Evolutionary conservation across 805 yeast species (phyloP).

Genomic region (Metschnikowia amazonensis): DNA sequence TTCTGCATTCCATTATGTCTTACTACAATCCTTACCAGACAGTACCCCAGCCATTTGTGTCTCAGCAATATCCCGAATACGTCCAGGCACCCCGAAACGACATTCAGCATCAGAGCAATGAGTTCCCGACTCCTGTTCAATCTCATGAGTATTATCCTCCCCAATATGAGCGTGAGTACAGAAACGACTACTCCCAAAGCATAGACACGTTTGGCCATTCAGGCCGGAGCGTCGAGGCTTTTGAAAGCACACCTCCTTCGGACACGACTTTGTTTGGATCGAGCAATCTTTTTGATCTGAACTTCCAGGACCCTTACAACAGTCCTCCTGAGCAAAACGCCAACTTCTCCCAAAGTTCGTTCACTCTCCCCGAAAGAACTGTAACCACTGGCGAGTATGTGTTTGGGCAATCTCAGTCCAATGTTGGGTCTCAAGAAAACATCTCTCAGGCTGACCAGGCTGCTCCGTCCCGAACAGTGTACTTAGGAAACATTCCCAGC

Average conservation of each 20-base stretch:
- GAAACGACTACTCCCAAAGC: not conserved
- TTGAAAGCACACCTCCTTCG: not conserved
- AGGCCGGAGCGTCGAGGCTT: not conserved
- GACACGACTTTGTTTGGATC: not conserved
- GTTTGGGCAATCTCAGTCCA: not conserved
- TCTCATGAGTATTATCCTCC: not conserved
- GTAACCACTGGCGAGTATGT: not conserved
- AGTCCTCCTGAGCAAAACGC: not conserved
- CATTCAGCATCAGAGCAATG: not conserved
- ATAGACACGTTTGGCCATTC: constrained; percentile 2
- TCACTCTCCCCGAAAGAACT: not conserved
- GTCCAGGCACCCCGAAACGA: not conserved
- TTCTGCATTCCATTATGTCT: constrained; percentile 26
- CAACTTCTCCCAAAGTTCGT: not conserved
- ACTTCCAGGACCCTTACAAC: not conserved
- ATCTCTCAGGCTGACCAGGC: constrained; percentile 6
- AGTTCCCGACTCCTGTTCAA: not conserved
- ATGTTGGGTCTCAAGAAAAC: not conserved
- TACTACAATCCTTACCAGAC: constrained; percentile 42
- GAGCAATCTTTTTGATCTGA: not conserved
- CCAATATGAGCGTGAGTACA: not conserved
- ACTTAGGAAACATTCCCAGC: constrained; percentile 83
- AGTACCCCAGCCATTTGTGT: constrained; percentile 27
- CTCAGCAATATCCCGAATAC: not conserved
- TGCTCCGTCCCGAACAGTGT: constrained; percentile 81